Evolutionary conservation across 192 early-diverging fungal genomes (phyloP), one percentile per base, ranked within the genome.

Genomic region (Rhizophagus sp.): DNA sequence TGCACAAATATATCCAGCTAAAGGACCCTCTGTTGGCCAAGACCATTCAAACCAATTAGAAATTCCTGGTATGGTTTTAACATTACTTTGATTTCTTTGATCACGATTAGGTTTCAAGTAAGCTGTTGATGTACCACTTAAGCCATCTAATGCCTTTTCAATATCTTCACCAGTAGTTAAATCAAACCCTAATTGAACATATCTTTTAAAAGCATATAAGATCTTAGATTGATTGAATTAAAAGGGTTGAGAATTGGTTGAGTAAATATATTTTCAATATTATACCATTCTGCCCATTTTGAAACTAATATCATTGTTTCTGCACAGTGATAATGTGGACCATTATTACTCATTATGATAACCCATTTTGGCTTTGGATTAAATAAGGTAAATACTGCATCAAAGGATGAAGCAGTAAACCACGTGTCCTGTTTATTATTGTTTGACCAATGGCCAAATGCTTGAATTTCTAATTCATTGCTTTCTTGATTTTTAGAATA

Each of bases 131-230:
- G 2, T 61, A 61, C 73, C 7, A 62, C 4, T 75, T 61, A 34
- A n/a, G 36, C n/a, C 1, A 62, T 61, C 10, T n/a, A 62, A n/a
- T 8, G 19, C 12, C 9, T 52, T 75, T 39, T 62, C 52, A 22
- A 61, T 75, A 75, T 75, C 73, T 62, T 52, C 15, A 62, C 34
- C 33, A 24, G 49, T 22, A n/a, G 49, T 75, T 61, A 75, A 33
- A 62, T 75, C 57, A 75, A 24, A 61, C 24, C 57, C 33, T 22
- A 75, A 62, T 22, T 57, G 1, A 13, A 74, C 33, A 74, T 61
- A 75, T 34, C 34, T 62, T 19, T 75, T 75, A 34, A 75, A 62
- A 10, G 33, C 57, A 62, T 75, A 8, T 34, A 30, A 50, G 0
- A 74, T 74, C 33, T 74, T 50, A 50, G 15, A 15, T 19, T 57